These are phyloP conservation scores for Royoungia palumana DNA, from an alignment of 768 basidiomycete species.

Conservation along the genomic window DNA sequence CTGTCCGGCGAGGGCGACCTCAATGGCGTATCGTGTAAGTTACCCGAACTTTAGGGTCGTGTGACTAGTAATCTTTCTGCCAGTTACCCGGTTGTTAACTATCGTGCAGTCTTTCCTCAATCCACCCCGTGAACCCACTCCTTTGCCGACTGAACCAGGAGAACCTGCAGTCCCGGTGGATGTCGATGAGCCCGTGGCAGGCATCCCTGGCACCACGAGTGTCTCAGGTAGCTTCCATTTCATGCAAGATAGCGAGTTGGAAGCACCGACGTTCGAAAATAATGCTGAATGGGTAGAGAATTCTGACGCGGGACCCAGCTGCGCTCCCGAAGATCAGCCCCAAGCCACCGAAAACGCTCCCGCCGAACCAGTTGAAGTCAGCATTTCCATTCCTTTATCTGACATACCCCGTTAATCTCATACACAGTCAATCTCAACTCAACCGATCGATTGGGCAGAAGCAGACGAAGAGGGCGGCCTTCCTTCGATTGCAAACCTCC, in stretches of 20 bases:
- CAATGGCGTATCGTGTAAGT: conserved; percentile 63
- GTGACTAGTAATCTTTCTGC: conserved; percentile 5
- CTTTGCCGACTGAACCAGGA: conserved; percentile 32
- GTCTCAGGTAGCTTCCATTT: conserved; percentile 66
- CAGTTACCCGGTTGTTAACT: conserved; percentile 62
- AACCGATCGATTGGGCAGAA: conserved; percentile 73
- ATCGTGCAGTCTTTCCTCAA: conserved; percentile 53
- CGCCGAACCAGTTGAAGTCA: conserved; percentile 30
- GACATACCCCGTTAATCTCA: background rate
- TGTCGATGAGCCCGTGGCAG: conserved; percentile 36
- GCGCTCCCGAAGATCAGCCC: conserved; percentile 14
- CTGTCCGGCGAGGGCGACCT: conserved; percentile 56
- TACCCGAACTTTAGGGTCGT: background rate
- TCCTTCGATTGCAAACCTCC: conserved; percentile 72
- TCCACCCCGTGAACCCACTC: conserved; percentile 36
- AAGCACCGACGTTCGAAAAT: conserved; percentile 49
- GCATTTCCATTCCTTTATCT: conserved; percentile 8
- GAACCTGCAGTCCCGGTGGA: conserved; percentile 22
- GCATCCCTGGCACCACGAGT: conserved; percentile 37
- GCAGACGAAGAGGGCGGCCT: conserved; percentile 76
- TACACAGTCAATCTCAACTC: conserved; percentile 19
- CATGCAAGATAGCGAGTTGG: conserved; percentile 80
- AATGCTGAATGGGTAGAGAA: conserved; percentile 56
- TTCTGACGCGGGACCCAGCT: conserved; percentile 33
- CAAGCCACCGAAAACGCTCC: conserved; percentile 8